Evolutionary conservation across 2,329 filamentous ascomycete genomes (phyloP).

Genomic region (Fusarium praegraminearum): DNA sequence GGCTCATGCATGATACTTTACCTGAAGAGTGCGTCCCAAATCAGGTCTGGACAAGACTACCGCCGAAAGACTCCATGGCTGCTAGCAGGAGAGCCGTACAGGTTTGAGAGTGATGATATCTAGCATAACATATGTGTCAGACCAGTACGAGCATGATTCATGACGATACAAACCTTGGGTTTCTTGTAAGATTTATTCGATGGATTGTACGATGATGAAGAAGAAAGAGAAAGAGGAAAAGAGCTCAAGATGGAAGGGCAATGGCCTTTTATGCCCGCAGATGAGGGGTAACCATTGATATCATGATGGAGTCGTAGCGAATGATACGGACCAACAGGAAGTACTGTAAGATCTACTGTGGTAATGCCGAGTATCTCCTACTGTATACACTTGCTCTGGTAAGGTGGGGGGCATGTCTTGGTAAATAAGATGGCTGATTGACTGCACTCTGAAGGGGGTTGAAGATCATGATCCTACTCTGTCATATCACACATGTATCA

Average conservation of each 20-base stretch:
- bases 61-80: conserved; percentile 53
- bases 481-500: conserved; percentile 30
- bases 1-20: conserved; percentile 71
- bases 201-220: conserved; percentile 12
- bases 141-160: neutral
- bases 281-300: conserved; percentile 45
- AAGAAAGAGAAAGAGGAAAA: conserved; percentile 4
- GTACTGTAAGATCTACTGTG: neutral
- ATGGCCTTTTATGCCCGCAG: conserved; percentile 43
- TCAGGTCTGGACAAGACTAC: conserved; percentile 56
- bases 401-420: conserved; percentile 24
- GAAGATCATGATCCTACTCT: conserved; percentile 13
- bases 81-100: conserved; percentile 46
- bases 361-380: conserved; percentile 30
- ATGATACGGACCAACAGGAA: conserved; percentile 34
- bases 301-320: conserved; percentile 36
- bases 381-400: conserved; percentile 22
- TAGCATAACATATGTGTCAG: conserved; percentile 44
- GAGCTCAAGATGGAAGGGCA: neutral
- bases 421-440: conserved; percentile 10
- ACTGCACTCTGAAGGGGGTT: neutral
- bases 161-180: conserved; percentile 39
- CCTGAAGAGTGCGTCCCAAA: conserved; percentile 53
- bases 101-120: conserved; percentile 37
- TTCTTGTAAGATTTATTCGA: conserved; percentile 1